phyloP scores from a whole-genome alignment of 129 eudicot species.

The Cynara cardunculus region DNA sequence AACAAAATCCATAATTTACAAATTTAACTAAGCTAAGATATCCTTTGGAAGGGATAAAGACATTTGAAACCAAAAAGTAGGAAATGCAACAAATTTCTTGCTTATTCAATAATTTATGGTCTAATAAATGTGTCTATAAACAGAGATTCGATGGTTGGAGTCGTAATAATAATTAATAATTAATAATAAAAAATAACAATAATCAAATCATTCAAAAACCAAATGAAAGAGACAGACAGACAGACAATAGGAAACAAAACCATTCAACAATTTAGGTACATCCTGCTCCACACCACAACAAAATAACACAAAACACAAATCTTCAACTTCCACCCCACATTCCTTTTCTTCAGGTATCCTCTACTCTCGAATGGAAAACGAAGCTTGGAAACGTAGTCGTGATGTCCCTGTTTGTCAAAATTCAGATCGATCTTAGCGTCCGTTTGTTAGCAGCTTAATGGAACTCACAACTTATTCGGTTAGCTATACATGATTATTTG shows the following conservation, averaged over 20 bases:
- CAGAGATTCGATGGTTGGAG: slow-evolving; percentile 2
- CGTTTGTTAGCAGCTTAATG: no score
- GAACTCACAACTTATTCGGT: no score
- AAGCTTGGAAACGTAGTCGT: slow-evolving; percentile 95
- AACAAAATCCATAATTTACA: no score
- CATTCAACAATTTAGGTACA: slow-evolving; percentile 1
- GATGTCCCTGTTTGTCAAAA: slow-evolving; percentile 66
- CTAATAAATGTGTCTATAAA: slow-evolving; percentile 14
- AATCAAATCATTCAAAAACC: neutral
- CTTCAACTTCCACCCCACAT: neutral
- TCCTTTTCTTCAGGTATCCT: slow-evolving; percentile 49
- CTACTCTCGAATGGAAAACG: slow-evolving; percentile 91
- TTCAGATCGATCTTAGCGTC: neutral
- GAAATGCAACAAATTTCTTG: neutral
- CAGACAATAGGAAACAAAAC: slow-evolving; percentile 11
- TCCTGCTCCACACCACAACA: slow-evolving; percentile 20
- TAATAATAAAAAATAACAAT: neutral
- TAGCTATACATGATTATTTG: no score
- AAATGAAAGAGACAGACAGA: no score
- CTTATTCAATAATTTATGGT: slow-evolving; percentile 10
- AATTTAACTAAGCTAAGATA: no score
- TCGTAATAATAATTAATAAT: neutral
- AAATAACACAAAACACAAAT: neutral
- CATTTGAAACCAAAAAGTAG: neutral
- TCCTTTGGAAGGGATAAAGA: no score